phyloP scores from a whole-genome alignment of 176 grass and related monocot genomes.

The Juncus effusus region DNA sequence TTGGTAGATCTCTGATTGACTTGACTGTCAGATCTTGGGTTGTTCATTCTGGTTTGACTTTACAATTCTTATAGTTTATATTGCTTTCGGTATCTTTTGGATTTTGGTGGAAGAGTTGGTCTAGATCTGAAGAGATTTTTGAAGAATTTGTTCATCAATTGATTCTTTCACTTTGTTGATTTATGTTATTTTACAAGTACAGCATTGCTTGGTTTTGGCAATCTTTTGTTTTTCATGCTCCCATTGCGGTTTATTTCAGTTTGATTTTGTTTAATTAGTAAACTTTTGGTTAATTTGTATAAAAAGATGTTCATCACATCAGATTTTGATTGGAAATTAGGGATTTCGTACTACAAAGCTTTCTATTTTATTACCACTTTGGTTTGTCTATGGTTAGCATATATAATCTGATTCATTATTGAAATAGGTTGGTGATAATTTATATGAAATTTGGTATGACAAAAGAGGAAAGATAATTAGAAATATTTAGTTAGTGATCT shows the following conservation, averaged over 20 bases:
- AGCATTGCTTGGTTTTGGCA: not conserved
- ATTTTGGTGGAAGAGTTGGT: not conserved
- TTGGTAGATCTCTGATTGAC: slow-evolving; percentile 9
- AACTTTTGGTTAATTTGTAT: slow-evolving; percentile 4
- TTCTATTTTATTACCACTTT: not conserved
- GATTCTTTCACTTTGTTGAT: not conserved
- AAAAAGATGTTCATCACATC: not conserved
- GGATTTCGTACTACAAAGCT: not conserved
- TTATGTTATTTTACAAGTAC: not conserved
- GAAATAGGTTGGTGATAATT: too few species aligned
- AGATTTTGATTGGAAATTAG: slow-evolving; percentile 13
- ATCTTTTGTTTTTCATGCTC: too few species aligned
- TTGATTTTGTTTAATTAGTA: not conserved
- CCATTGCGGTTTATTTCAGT: not conserved
- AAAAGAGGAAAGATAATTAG: not conserved
- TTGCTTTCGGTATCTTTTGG: not conserved
- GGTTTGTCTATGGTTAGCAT: slow-evolving; percentile 3
- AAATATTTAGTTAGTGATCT: not conserved
- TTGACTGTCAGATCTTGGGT: not conserved
- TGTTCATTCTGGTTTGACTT: not conserved
- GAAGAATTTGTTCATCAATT: slow-evolving; percentile 7
- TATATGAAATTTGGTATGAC: too few species aligned
- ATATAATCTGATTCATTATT: slow-evolving; percentile 5
- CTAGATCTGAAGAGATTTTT: slow-evolving; percentile 23
- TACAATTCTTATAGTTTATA: not conserved